Evolutionary conservation across 805 yeast species (phyloP), one percentile per base, ranked within the genome.

Genomic region (Maudiozyma saulgeensis): DNA sequence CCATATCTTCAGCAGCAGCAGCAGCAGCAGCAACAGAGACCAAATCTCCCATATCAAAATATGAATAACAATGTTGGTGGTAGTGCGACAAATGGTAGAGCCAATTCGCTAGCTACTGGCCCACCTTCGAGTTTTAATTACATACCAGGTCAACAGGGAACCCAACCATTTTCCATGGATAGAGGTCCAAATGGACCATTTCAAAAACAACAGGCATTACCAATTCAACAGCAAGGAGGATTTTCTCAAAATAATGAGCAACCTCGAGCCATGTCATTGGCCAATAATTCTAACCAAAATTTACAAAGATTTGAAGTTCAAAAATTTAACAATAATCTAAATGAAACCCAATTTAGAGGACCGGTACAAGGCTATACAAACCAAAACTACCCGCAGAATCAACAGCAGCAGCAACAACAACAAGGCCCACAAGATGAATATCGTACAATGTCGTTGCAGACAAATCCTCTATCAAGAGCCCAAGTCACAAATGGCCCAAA

Each of bases 201-300:
- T 7, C 47, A 43, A 37, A 44, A 26, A 28, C 42, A 16, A 18
- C 21, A 16, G 4, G 15, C 23, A 6, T 6, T 35, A 16, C 38
- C 38, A n/a, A 16, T 8, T 4, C 42, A 39, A 19, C 42, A 23
- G 13, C 13, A 13, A 26, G 32, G 16, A 15, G 43, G 32, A 12
- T 12, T 19, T 40, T 13, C 28, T 40, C 31, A 23, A 23, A 40
- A 42, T 11, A 42, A 26, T 42, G 37, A 28, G 2, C 44, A 37
- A 13, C 51, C 52, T 28, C 43, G 51, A 16, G 41, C 54, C 3
- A 49, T 49, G 53, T 48, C 53, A 1, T 25, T 44, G 25, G 39
- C 49, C 5, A 41, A 32, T 23, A 34, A 32, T 9, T 42, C 52
- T 18, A 49, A 45, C 25, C 46, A 35, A 16, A 35, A 35, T n/a